phyloP scores from a whole-genome alignment of 768 basidiomycete genomes.

The Leccinum variicolor region DNA sequence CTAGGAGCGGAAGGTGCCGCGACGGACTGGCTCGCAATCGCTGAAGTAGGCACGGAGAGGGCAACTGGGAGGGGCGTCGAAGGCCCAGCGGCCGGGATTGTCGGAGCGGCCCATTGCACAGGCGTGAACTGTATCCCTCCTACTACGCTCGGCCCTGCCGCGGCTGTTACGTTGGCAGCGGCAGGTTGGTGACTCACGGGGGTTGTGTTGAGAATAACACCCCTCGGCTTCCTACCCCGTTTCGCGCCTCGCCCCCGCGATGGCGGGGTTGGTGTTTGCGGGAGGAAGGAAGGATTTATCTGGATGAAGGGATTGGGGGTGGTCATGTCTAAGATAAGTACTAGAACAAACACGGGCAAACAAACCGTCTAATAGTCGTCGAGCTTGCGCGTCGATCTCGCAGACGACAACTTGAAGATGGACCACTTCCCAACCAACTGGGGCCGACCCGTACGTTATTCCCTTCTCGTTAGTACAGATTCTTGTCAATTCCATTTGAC shows the following conservation, averaged over 20 bases:
- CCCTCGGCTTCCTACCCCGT: constrained; percentile 25
- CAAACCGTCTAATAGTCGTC: constrained; percentile 21
- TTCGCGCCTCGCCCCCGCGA: constrained; percentile 27
- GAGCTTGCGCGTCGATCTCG: constrained; percentile 17
- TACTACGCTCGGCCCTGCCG: not conserved
- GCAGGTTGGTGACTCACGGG: constrained; percentile 11
- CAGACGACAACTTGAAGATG: constrained; percentile 40
- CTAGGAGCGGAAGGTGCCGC: not conserved
- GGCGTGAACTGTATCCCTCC: constrained; percentile 27
- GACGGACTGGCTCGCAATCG: constrained; percentile 9
- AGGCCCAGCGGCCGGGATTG: constrained; percentile 5
- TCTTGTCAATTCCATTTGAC: not conserved
- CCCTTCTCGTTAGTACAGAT: not conserved
- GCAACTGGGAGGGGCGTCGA: constrained; percentile 11
- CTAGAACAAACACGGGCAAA: constrained; percentile 17
- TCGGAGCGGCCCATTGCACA: constrained; percentile 37
- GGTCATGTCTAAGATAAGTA: constrained; percentile 15
- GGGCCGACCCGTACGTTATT: constrained; percentile 65
- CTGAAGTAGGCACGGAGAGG: not conserved
- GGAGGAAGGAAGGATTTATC: constrained; percentile 13
- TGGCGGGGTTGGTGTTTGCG: constrained; percentile 21
- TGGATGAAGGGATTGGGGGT: constrained; percentile 22
- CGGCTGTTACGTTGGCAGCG: not conserved
- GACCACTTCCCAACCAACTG: constrained; percentile 85
- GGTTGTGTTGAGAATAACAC: constrained; percentile 7